These are phyloP conservation scores for Acer campestre DNA, from an alignment of 345 rosid genomes.

Conservation along the genomic window DNA sequence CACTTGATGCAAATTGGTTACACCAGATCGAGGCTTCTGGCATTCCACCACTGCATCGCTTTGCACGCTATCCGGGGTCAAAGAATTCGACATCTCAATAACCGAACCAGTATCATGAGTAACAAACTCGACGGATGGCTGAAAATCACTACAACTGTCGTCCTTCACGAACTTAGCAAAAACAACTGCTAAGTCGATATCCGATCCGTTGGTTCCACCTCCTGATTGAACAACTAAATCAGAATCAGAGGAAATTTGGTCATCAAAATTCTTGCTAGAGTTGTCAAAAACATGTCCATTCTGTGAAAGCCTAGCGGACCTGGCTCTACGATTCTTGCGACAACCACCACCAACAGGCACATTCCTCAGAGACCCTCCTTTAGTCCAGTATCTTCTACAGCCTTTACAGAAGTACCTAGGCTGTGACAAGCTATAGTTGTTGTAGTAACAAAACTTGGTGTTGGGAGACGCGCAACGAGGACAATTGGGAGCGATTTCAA, in stretches of 20 bases:
- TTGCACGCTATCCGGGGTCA: slow-evolving; percentile 14
- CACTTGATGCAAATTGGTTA: slow-evolving; percentile 18
- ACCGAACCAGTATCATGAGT: slow-evolving; percentile 5
- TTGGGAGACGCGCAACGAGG: slow-evolving; percentile 89
- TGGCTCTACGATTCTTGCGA: slow-evolving; percentile 65
- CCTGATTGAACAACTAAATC: slow-evolving; percentile 4
- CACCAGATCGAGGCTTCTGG: slow-evolving; percentile 12
- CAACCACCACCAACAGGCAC: slow-evolving; percentile 91
- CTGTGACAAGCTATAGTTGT: slow-evolving; percentile 91
- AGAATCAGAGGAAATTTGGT: slow-evolving; percentile 7
- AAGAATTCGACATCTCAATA: slow-evolving; percentile 17
- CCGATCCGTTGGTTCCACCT: slow-evolving; percentile 20
- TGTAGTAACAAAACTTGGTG: slow-evolving; percentile 93
- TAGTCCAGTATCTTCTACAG: slow-evolving; percentile 89
- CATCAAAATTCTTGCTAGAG: slow-evolving; percentile 22
- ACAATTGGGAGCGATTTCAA: slow-evolving; percentile 64
- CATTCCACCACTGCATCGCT: slow-evolving; percentile 17
- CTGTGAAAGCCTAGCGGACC: slow-evolving; percentile 37
- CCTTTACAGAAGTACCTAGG: slow-evolving; percentile 85
- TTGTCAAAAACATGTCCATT: slow-evolving; percentile 16
- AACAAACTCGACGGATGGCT: slow-evolving; percentile 4
- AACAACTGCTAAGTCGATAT: slow-evolving; percentile 74
- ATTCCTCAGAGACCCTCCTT: slow-evolving; percentile 83
- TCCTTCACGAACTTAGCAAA: slow-evolving; percentile 64
- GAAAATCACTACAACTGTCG: slow-evolving; percentile 19